Percentiles rank a stretch among this genome's conserved stretches.
Conservation (phyloP, 192 early-diverging fungal genomes). For the Dimargaris cristalligena region DNA sequence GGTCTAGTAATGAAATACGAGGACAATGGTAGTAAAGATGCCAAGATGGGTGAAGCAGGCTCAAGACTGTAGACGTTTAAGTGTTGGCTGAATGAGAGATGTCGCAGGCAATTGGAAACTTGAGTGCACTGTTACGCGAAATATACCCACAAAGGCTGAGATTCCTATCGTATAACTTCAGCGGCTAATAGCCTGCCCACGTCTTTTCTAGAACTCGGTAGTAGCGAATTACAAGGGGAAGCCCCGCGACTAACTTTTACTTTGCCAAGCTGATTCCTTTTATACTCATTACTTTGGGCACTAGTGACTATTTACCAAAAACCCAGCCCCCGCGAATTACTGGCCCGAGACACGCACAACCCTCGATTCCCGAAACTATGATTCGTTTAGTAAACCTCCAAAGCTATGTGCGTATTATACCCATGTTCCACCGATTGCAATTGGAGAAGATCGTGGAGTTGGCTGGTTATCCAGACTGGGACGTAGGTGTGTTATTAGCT, state of each 20-base stretch:
- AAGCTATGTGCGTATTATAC: not conserved
- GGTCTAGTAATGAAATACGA: no score
- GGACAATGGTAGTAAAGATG: no score
- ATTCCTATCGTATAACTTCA: not conserved
- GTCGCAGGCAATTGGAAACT: not conserved
- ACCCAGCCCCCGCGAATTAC: no score
- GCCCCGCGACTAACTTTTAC: not conserved
- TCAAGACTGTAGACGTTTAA: no score
- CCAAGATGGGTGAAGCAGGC: no score
- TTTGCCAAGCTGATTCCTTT: not conserved
- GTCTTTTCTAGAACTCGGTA: not conserved
- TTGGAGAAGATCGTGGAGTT: constrained; percentile 27
- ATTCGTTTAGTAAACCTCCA: not conserved
- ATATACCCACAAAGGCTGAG: not conserved
- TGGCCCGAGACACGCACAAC: not conserved
- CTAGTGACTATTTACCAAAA: not conserved
- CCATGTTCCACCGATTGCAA: not conserved
- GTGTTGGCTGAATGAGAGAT: not conserved
- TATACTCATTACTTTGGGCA: not conserved
- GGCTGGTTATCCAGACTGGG: constrained; percentile 36
- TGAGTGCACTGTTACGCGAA: not conserved
- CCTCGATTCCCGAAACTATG: not conserved
- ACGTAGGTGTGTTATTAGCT: constrained; percentile 39
- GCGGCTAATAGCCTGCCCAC: not conserved
- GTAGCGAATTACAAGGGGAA: not conserved